Base-by-base conservation (phyloP, 257 asterid species). In the Solanum pinnatisectum region DNA sequence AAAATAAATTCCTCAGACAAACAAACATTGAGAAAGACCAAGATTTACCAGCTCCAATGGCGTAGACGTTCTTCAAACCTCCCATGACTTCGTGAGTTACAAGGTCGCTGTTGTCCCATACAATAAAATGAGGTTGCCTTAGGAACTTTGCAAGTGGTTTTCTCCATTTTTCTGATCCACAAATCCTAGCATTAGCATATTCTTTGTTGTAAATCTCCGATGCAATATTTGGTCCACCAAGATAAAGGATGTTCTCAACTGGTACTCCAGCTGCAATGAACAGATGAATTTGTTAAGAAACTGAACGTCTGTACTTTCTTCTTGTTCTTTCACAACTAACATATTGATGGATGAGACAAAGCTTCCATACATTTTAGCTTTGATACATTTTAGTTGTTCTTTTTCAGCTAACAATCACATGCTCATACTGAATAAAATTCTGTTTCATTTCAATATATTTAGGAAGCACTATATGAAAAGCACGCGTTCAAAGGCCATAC, bases 41-140 rank as follows among this genome's bases (percentile, higher is more conserved):
- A 20, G 84, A 49, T 79, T 92, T 92, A 96, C 98, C 98, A 39
- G 98, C 98, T 87, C 99, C 99, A 72, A 96, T 95, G 68, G 99
- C 99, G 42, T 96, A 96, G 59, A 96, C 99, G 65, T 96, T 96
- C 90, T 96, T 95, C 91, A 96, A 87, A 67, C 99, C 99, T 89
- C 99, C 99, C 99, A 96, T 96, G 73, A 96, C 98, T 92, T 96
- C 98, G 63, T 96, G 98, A 1, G 98, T 96, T 63, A 95, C 93
- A 12, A 96, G 98, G 87, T 96, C 98, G 71, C 98, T 92, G 30
- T 96, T 96, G 86, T 96, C 99, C 98, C 98, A 96, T 5, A 96
- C 99, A 27, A 94, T 95, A 85, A 96, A 96, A 84, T 96, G 94
- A 59, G 99, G 95, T 73, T 95, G 99, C 82, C 98, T 90, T 52